These are phyloP conservation scores for Ophiognomonia clavigignenti-juglandacearum DNA, from an alignment of 2,329 filamentous ascomycete species.

Conservation along the genomic window DNA sequence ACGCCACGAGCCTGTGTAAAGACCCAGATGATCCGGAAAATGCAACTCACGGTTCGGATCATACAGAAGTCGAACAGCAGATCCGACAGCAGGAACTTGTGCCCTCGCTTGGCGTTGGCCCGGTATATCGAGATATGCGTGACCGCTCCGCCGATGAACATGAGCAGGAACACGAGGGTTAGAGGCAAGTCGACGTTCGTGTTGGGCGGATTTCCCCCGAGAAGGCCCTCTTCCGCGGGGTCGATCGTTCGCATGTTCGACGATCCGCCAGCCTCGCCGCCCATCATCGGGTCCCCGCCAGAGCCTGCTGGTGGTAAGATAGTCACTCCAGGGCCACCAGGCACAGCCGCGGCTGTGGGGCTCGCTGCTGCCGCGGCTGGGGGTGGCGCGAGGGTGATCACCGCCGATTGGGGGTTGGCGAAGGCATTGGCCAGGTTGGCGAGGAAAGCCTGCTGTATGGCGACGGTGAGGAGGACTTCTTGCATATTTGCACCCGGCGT, in stretches of 20 bases:
- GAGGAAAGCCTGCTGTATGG: neutral
- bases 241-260: conserved; percentile 1
- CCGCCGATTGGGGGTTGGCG: too few relatives aligned
- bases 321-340: too few relatives aligned
- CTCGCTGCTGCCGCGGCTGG: too few relatives aligned
- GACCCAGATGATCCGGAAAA: conserved; percentile 32
- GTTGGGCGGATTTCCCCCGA: conserved; percentile 9
- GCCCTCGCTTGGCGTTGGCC: conserved; percentile 27
- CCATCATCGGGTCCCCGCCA: neutral
- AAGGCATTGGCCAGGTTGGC: neutral
- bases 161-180: conserved; percentile 21
- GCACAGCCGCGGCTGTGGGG: too few relatives aligned
- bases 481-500: too few relatives aligned
- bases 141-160: conserved; percentile 21
- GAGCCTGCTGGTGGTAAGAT: neutral
- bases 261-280: neutral
- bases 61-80: conserved; percentile 33
- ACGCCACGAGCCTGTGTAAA: conserved; percentile 22
- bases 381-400: too few relatives aligned
- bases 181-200: conserved; percentile 19
- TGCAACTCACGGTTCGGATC: conserved; percentile 28
- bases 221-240: conserved; percentile 6
- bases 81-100: conserved; percentile 34
- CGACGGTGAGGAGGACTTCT: neutral
- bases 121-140: conserved; percentile 22